phyloP scores from a whole-genome alignment of 768 basidiomycete genomes.

The Chlorophyllum brunneum region DNA sequence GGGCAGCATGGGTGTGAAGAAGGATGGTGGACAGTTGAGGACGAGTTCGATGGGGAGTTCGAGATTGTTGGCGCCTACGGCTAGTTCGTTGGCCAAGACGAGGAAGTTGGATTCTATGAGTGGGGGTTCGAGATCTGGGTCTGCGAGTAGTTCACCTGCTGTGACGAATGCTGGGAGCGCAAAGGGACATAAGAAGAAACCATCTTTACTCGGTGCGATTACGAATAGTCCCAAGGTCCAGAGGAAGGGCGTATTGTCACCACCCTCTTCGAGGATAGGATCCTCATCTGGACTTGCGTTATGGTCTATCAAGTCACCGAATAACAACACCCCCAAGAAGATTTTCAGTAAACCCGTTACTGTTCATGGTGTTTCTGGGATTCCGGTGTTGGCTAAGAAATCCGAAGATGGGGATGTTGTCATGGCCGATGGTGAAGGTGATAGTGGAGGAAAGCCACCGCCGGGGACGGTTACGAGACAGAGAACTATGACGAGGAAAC shows the following conservation, averaged over 20 bases:
- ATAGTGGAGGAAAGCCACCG: not conserved
- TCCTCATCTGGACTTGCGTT: not conserved
- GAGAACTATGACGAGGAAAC: constrained; percentile 47
- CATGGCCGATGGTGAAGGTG: not conserved
- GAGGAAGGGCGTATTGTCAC: not conserved
- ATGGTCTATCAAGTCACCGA: constrained; percentile 7
- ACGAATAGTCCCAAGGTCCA: constrained; percentile 28
- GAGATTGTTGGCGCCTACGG: constrained; percentile 69
- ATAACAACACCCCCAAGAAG: constrained; percentile 18
- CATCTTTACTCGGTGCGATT: constrained; percentile 26
- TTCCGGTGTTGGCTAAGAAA: constrained; percentile 20
- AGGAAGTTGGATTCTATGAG: constrained; percentile 18
- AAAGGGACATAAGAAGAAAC: constrained; percentile 14
- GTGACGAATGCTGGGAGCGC: not conserved
- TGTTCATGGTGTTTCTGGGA: constrained; percentile 28
- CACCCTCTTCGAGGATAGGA: not conserved
- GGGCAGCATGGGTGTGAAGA: constrained; percentile 34
- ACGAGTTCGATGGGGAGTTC: constrained; percentile 28
- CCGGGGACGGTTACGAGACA: constrained; percentile 16
- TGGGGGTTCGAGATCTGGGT: not conserved
- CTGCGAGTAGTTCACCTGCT: not conserved
- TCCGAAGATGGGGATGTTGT: not conserved
- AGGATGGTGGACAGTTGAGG: not conserved
- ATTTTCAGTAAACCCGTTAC: constrained; percentile 54
- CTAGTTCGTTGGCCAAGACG: constrained; percentile 69